phyloP scores from a whole-genome alignment of 78 protist genomes.

The slime mould (Dictyostelium discoideum) region DNA sequence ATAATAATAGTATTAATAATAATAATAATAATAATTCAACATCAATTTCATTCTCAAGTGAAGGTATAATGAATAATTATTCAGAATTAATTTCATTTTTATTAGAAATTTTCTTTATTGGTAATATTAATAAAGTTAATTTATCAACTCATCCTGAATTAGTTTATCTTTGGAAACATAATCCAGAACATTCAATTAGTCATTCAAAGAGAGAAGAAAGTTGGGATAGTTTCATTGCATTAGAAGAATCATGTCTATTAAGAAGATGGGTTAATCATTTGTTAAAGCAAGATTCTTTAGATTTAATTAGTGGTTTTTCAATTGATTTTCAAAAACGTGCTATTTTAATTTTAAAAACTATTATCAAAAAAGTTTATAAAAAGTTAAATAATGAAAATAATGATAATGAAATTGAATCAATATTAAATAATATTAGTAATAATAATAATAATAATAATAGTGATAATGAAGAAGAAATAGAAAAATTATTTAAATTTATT shows the following conservation, averaged over 20 bases:
- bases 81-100: slow-evolving; percentile 1
- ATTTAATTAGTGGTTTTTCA: neutral
- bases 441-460: neutral
- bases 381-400: neutral
- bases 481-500: neutral
- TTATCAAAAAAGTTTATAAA: neutral
- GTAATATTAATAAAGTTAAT: slow-evolving; percentile 15
- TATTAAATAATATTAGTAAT: neutral
- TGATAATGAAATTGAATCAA: neutral
- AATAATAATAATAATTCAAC: neutral
- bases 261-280: slow-evolving; percentile 58
- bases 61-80: neutral
- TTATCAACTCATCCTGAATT: slow-evolving; percentile 56
- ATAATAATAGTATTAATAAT: no score
- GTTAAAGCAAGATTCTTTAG: slow-evolving; percentile 6
- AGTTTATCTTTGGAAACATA: slow-evolving; percentile 52
- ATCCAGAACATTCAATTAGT: slow-evolving; percentile 17
- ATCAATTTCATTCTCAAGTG: neutral
- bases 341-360: neutral
- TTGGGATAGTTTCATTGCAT: slow-evolving; percentile 64
- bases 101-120: slow-evolving; percentile 38
- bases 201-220: slow-evolving; percentile 26
- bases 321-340: neutral
- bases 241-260: slow-evolving; percentile 20
- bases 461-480: neutral